Base-by-base conservation (phyloP, 768 basidiomycete genomes). In the Termitomyces heimii region DNA sequence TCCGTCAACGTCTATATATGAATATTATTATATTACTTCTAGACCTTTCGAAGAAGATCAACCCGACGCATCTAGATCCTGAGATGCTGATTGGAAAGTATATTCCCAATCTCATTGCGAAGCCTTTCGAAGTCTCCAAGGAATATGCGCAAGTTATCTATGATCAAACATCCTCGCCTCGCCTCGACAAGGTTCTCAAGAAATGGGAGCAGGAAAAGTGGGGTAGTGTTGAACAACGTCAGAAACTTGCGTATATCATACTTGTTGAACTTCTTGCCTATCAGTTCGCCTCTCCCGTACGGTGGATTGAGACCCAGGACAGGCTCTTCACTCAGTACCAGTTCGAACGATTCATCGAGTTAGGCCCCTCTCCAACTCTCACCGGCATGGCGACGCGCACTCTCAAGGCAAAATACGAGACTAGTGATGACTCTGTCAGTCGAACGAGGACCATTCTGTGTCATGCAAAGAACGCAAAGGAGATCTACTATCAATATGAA, bases 301-400 rank as follows among this genome's bases (percentile, higher is more conserved):
- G 95, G 50, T 99, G 97, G 97, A 99, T 99, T 65, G 92, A 98
- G 76, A 99, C 96, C 0, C 97, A 99, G 69, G 97, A 99, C 66
- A 81, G 90, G 26, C 81, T 99, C 56, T 99, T 99, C 78, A 82
- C 79, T 10, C 72, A 85, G 9, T 97, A 85, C 78, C 77, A 79
- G 45, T 97, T 97, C 66, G 96, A 98, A 72, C 86, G 97, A 16
- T 80, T 98, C 65, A 88, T 99, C 65, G 97, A 99, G 70, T 77
- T 99, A 53, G 97, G 97, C 32, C 97, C 97, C 40, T 94, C 94
- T 4, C 97, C 97, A 2, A 98, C 94, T 10, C 81, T 99, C 54
- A 93, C 92, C 10, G 96, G 94, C 34, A 96, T 96, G 94, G 94
- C 94, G 1, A 80, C 82, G 6, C 84, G 94, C 32, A 96, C 94